A percentile compares a stretch with the other conserved stretches of the same genome.
These are phyloP conservation scores for Teunomyces gatunensis DNA, from an alignment of 805 yeast genomes.

Conservation along the genomic window DNA sequence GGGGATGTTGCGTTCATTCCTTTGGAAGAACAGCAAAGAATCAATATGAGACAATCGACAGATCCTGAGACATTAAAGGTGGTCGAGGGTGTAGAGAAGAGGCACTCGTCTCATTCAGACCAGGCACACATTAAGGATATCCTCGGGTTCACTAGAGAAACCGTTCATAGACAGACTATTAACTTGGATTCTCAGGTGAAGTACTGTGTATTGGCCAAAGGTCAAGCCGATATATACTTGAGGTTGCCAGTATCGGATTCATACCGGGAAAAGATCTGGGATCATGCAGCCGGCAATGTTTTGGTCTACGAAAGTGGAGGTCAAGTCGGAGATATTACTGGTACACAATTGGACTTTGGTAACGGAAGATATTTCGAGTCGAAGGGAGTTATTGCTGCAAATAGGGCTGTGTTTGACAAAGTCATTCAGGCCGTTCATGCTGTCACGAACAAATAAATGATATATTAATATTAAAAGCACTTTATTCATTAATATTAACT, in stretches of 20 bases:
- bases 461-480: not conserved
- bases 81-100: constrained; percentile 92
- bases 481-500: constrained; percentile 24
- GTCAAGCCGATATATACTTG: constrained; percentile 88
- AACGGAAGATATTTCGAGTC: constrained; percentile 77
- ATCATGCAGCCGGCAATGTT: constrained; percentile 94
- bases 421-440: constrained; percentile 49
- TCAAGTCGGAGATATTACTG: constrained; percentile 78
- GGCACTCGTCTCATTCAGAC: constrained; percentile 88
- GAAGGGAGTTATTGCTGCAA: constrained; percentile 91
- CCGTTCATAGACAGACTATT: constrained; percentile 59
- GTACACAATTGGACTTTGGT: constrained; percentile 75
- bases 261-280: constrained; percentile 96
- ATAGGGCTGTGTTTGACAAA: constrained; percentile 42
- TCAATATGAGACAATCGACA: constrained; percentile 52
- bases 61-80: constrained; percentile 55
- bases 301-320: constrained; percentile 92
- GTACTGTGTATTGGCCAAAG: constrained; percentile 86
- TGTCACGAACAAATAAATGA: constrained; percentile 15
- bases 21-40: constrained; percentile 31
- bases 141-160: constrained; percentile 47
- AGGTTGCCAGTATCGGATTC: constrained; percentile 76
- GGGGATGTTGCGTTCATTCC: constrained; percentile 31
- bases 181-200: constrained; percentile 95
- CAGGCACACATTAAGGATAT: constrained; percentile 70